A percentile compares a stretch with the other conserved stretches of the same genome.
phyloP scores from a whole-genome alignment of 768 basidiomycete genomes.

The Sarcodon sp. region DNA sequence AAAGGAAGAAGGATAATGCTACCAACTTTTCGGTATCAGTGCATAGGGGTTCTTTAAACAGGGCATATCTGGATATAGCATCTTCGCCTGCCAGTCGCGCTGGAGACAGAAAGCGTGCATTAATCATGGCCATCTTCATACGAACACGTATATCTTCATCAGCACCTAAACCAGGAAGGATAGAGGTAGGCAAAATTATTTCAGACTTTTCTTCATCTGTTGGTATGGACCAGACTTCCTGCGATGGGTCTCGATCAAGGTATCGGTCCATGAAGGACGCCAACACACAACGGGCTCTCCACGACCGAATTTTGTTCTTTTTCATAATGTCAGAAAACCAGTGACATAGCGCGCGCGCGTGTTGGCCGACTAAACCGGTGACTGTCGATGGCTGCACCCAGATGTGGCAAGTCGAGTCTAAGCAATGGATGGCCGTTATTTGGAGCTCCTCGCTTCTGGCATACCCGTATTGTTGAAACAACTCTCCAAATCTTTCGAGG shows the following conservation, averaged over 20 bases:
- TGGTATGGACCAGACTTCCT: constrained; percentile 11
- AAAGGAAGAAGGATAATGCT: not conserved
- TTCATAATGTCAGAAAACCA: constrained; percentile 39
- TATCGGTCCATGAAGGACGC: constrained; percentile 56
- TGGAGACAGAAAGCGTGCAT: constrained; percentile 42
- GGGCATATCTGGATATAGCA: constrained; percentile 29
- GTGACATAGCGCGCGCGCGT: constrained; percentile 33
- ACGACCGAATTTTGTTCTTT: constrained; percentile 34
- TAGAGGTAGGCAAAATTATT: constrained; percentile 23
- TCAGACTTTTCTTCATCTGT: constrained; percentile 19
- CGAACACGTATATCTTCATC: constrained; percentile 81
- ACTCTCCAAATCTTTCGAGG: constrained; percentile 36
- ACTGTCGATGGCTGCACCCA: constrained; percentile 31
- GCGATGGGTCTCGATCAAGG: constrained; percentile 41
- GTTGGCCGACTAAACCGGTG: constrained; percentile 20
- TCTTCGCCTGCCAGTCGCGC: constrained; percentile 21
- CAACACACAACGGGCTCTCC: constrained; percentile 56
- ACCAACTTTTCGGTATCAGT: constrained; percentile 38
- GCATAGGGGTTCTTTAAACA: constrained; percentile 32
- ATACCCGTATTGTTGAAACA: constrained; percentile 43
- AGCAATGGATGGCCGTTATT: constrained; percentile 40
- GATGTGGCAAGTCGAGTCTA: constrained; percentile 48
- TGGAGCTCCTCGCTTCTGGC: constrained; percentile 39
- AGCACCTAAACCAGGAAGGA: constrained; percentile 39
- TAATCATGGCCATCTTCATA: constrained; percentile 56